These are phyloP conservation scores for Colletotrichum sp. DNA, from an alignment of 2,329 filamentous ascomycete genomes.

Conservation along the genomic window DNA sequence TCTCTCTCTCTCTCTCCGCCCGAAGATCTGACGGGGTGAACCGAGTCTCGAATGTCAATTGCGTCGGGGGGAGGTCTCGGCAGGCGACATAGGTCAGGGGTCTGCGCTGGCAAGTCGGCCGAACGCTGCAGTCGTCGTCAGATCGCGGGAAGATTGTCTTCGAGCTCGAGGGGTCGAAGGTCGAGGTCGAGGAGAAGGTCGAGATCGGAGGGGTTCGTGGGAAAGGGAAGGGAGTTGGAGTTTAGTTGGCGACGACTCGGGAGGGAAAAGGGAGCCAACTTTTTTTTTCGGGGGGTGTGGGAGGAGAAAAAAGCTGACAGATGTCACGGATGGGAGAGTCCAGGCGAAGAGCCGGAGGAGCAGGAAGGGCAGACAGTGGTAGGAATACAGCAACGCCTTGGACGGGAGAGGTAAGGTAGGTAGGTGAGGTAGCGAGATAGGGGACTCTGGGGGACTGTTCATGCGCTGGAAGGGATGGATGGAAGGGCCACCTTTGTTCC, in stretches of 20 bases:
- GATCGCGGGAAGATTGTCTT: neutral
- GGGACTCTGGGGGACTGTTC: neutral
- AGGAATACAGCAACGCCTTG: neutral
- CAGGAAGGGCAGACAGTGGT: neutral
- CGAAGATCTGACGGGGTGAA: neutral
- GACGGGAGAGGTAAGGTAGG: neutral
- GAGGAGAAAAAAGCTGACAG: conserved; percentile 17
- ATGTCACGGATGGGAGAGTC: conserved; percentile 11
- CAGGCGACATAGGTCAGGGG: conserved; percentile 15
- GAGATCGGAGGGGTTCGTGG: conserved; percentile 1
- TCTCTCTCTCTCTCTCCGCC: neutral
- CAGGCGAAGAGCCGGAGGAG: neutral
- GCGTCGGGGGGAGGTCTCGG: conserved; percentile 3
- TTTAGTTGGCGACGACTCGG: neutral
- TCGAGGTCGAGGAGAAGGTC: neutral
- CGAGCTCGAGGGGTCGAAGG: conserved; percentile 1
- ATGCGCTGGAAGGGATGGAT: neutral
- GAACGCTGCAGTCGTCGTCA: conserved; percentile 4
- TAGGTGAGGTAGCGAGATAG: neutral
- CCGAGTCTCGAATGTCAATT: conserved; percentile 2
- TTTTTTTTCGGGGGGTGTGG: conserved; percentile 4
- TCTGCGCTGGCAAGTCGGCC: neutral
- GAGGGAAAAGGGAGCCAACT: conserved; percentile 1
- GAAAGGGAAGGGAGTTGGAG: neutral
- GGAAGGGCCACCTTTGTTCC: neutral